Evolutionary conservation across 2,329 filamentous ascomycete genomes (phyloP).

Genomic region (Diaporthe vaccinii): DNA sequence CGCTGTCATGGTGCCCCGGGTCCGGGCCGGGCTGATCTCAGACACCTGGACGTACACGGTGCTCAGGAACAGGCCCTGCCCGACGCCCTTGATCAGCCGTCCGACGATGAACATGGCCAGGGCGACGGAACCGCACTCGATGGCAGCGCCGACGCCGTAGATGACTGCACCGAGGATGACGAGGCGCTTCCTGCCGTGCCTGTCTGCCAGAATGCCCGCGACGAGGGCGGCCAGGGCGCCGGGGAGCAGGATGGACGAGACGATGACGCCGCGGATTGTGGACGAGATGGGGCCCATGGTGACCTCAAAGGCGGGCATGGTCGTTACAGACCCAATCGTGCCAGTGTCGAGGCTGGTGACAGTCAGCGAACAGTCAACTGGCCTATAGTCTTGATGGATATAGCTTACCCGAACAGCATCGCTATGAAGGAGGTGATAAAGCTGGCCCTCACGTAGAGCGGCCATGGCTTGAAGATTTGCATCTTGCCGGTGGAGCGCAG

Average conservation of each 20-base stretch:
- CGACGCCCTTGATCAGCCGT: slow-evolving; percentile 67
- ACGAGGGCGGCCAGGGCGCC: slow-evolving; percentile 72
- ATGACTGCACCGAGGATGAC: slow-evolving; percentile 66
- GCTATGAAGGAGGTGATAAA: slow-evolving; percentile 42
- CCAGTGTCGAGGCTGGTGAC: slow-evolving; percentile 56
- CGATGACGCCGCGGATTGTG: slow-evolving; percentile 69
- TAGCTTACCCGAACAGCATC: slow-evolving; percentile 43
- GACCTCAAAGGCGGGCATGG: slow-evolving; percentile 65
- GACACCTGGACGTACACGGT: slow-evolving; percentile 63
- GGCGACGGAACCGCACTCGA: slow-evolving; percentile 53
- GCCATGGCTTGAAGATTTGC: slow-evolving; percentile 29
- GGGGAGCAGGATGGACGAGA: slow-evolving; percentile 71
- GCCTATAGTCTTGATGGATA: too few species aligned
- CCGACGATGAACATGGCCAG: slow-evolving; percentile 69
- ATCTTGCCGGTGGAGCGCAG: not conserved
- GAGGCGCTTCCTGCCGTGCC: slow-evolving; percentile 65
- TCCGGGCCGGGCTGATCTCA: slow-evolving; percentile 68
- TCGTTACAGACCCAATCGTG: slow-evolving; percentile 70
- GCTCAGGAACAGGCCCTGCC: slow-evolving; percentile 69
- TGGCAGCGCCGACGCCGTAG: slow-evolving; percentile 65
- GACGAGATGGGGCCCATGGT: slow-evolving; percentile 67
- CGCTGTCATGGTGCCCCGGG: slow-evolving; percentile 65
- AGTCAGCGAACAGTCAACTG: not conserved
- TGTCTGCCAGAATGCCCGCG: slow-evolving; percentile 67
- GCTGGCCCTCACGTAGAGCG: slow-evolving; percentile 43